Evolutionary conservation across 306 rosid species (phyloP).

Genomic region (Canavalia ensiformis): DNA sequence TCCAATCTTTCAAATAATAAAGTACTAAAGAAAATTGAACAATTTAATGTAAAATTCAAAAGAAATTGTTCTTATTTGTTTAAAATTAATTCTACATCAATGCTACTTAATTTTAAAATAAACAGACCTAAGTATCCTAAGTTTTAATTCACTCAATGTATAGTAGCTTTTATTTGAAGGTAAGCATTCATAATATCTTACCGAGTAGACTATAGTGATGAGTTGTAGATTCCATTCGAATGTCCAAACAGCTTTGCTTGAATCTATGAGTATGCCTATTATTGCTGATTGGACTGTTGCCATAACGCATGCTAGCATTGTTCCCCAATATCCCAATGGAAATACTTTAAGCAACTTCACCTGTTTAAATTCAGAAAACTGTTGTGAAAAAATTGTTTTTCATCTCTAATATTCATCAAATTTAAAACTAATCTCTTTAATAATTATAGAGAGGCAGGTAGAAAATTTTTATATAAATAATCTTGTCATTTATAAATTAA

Average conservation of each 20-base stretch:
- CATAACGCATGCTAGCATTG: slow-evolving; percentile 64
- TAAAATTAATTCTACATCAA: too few species aligned
- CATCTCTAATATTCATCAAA: neutral
- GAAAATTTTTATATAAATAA: too few species aligned
- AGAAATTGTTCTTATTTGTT: too few species aligned
- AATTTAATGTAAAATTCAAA: too few species aligned
- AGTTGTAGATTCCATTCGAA: slow-evolving; percentile 69
- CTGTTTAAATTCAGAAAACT: slow-evolving; percentile 45
- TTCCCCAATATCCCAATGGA: slow-evolving; percentile 65
- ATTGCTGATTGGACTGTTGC: slow-evolving; percentile 62
- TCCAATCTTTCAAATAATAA: too few species aligned
- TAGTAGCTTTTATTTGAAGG: neutral
- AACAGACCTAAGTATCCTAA: neutral
- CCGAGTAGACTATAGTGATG: slow-evolving; percentile 73
- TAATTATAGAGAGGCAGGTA: too few species aligned
- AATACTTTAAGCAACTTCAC: slow-evolving; percentile 56
- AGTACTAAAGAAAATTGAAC: too few species aligned
- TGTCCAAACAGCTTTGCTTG: slow-evolving; percentile 57
- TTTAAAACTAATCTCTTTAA: too few species aligned
- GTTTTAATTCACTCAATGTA: neutral
- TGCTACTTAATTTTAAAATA: too few species aligned
- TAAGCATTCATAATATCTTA: slow-evolving; percentile 26
- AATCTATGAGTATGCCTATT: slow-evolving; percentile 61
- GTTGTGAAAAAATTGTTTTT: neutral
- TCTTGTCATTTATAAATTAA: too few species aligned